Evolutionary conservation across 2,329 filamentous ascomycete genomes (phyloP), one percentile per base, ranked within the genome.

Genomic region (Verticillium dahliae): DNA sequence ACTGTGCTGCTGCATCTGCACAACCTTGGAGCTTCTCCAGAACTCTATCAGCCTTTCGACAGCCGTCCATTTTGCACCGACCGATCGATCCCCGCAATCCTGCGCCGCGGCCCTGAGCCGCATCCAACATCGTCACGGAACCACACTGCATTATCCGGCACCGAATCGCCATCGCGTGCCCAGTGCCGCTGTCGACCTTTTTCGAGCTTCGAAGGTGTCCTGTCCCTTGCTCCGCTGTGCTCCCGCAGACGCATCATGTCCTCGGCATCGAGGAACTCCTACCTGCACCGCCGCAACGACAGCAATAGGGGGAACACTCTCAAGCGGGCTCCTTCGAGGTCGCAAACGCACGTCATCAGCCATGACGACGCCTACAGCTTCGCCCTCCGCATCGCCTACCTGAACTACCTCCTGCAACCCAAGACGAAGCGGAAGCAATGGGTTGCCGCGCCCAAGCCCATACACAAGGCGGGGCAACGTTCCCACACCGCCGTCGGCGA

Each of bases 331-430:
- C 70, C 72, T 38, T 85, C 85, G 57, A 77, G 74, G 65, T 74
- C 77, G 56, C 77, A 80, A 64, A 73, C 77, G 57, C 31, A 37
- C 41, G 57, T 60, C 22, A 80, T 88, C 66, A 82, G 81, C 68
- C 81, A 85, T 73, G 90, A 96, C 69, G 92, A 97, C 76, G 93
- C 92, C 72, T 97, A 96, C 78, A 90, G 88, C 65, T 97, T 92
- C 77, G 92, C 93, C 69, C 86, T 99, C 60, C 90, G 95, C 65
- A 88, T 91, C 67, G 94, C 94, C 68, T 97, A 92, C 76, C 89
- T 99, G 62, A 85, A 94, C 75, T 96, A 99, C 75, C 87, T 98
- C 55, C 84, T 99, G 59, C 92, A 97, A 73, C 94, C 95, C 65
- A 90, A 92, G 71, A 85, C 91, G 70, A 95, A 94, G 76, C 87